These are phyloP conservation scores for Fomitopsis schrenkii DNA, from an alignment of 1,284 basidiomycete genomes.

Conservation along the genomic window DNA sequence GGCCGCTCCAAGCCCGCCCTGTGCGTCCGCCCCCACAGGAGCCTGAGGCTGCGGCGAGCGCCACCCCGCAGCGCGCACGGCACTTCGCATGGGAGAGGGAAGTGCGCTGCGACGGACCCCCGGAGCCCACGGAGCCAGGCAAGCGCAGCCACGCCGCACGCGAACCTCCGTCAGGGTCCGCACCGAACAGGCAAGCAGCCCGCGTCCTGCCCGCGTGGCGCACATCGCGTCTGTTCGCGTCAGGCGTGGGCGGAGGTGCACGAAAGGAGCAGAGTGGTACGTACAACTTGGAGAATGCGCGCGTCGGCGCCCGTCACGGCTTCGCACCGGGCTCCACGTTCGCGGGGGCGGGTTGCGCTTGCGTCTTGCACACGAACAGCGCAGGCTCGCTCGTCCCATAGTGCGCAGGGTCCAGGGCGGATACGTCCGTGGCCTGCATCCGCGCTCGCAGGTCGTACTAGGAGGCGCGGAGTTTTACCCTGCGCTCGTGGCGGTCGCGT, in stretches of 20 bases:
- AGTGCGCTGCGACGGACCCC: background rate
- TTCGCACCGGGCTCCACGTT: background rate
- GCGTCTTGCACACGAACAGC: no score
- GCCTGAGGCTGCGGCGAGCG: background rate
- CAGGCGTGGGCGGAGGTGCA: background rate
- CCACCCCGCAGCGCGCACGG: background rate
- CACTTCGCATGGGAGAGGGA: background rate
- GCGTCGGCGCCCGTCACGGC: background rate
- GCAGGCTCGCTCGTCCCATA: no score
- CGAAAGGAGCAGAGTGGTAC: no score
- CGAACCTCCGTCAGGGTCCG: background rate
- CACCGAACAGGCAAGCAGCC: background rate
- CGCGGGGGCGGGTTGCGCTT: background rate
- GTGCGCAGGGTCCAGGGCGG: no score
- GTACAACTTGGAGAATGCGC: no score
- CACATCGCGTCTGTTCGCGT: background rate
- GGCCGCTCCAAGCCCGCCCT: no score
- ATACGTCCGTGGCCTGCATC: no score
- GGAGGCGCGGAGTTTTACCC: background rate
- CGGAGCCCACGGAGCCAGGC: background rate
- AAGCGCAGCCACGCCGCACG: background rate
- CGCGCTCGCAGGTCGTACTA: no score
- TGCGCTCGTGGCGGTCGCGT: background rate
- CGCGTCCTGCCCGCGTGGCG: background rate
- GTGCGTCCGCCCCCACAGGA: no score